phyloP scores from a whole-genome alignment of 2,329 filamentous ascomycete species.

The Biscogniauxia mediterranea region DNA sequence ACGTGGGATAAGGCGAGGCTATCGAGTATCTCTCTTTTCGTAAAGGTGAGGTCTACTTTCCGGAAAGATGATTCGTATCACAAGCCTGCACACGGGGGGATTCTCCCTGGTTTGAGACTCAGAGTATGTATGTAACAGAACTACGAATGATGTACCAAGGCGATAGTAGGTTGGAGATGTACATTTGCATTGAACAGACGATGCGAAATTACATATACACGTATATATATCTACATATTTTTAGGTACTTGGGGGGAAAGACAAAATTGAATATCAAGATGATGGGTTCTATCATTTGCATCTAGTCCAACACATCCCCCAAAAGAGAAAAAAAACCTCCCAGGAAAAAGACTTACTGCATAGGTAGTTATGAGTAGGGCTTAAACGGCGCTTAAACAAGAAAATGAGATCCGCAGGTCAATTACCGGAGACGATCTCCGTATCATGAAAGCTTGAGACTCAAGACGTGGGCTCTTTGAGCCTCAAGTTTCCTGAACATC shows the following conservation, averaged over 20 bases:
- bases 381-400: not conserved
- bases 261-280: not conserved
- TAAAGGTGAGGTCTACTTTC: no score
- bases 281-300: not conserved
- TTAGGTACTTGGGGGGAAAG: not conserved
- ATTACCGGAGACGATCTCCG: not conserved
- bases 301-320: not conserved
- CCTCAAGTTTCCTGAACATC: not conserved
- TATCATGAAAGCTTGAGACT: not conserved
- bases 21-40: no score
- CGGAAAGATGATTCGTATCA: no score
- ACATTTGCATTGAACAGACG: not conserved
- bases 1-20: no score
- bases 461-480: not conserved
- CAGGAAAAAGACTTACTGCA: not conserved
- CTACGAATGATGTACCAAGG: not conserved
- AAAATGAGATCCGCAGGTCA: not conserved
- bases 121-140: no score
- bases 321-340: not conserved
- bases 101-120: no score
- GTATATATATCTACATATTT: not conserved
- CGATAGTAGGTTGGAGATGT: not conserved
- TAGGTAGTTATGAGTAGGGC: not conserved
- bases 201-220: not conserved
- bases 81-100: no score